phyloP scores from a whole-genome alignment of 768 basidiomycete species.

The Mycena vulgaris region DNA sequence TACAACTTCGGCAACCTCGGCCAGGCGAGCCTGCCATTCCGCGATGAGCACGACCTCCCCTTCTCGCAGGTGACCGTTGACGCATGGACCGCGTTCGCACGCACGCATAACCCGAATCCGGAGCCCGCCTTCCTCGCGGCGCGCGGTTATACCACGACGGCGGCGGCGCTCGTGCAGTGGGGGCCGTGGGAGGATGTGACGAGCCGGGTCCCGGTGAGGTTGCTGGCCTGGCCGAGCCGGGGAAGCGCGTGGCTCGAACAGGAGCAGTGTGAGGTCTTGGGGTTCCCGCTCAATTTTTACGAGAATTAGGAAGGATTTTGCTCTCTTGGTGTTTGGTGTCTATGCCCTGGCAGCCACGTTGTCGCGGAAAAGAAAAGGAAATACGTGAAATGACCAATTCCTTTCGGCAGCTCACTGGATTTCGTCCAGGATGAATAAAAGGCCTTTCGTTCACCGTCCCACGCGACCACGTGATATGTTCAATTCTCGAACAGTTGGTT shows the following conservation, averaged over 20 bases:
- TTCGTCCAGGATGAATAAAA: too few relatives aligned
- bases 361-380: too few relatives aligned
- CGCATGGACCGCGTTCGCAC: conserved; percentile 63
- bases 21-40: conserved; percentile 57
- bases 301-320: conserved; percentile 7
- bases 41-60: conserved; percentile 62
- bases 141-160: conserved; percentile 57
- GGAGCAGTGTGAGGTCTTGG: conserved; percentile 57
- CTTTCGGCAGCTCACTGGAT: too few relatives aligned
- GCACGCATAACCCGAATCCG: conserved; percentile 65
- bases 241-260: conserved; percentile 52
- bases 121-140: conserved; percentile 56
- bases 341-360: too few relatives aligned
- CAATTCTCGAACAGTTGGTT: too few relatives aligned
- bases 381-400: neutral
- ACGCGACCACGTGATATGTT: too few relatives aligned
- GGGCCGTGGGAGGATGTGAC: conserved; percentile 53
- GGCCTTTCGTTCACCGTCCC: too few relatives aligned
- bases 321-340: neutral
- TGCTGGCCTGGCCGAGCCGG: conserved; percentile 52
- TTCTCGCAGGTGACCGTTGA: conserved; percentile 62
- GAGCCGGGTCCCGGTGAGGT: conserved; percentile 48
- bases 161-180: conserved; percentile 44
- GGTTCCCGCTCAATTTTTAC: conserved; percentile 44
- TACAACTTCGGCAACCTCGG: conserved; percentile 54